Evolutionary conservation across 2,329 filamentous ascomycete genomes (phyloP), one percentile per base, ranked within the genome.

Genomic region (Cercospora berteroae): DNA sequence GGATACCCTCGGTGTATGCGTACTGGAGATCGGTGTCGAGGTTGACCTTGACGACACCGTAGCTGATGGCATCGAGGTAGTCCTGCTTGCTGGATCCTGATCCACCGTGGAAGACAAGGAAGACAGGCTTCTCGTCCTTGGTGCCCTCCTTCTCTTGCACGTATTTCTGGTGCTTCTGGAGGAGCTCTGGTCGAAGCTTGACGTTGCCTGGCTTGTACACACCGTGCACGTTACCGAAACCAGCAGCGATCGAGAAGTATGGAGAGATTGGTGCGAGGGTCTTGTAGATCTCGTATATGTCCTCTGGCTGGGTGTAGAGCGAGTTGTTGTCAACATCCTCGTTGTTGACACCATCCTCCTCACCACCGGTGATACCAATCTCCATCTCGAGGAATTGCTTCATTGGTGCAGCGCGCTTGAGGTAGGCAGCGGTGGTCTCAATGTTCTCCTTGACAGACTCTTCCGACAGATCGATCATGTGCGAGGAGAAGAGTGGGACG

Each of bases 341-440:
- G 86, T 98, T 98, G 90, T 97, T 96, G 81, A 98, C 94, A 83
- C 94, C 94, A 76, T 97, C 94, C 83, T 97, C 94, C 85, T 97
- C 94, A 83, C 94, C 93, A 85, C 94, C 94, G 69, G 95, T 98
- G 83, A 97, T 96, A 80, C 91, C 92, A 73, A 96, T 93, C 83
- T 93, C 90, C 94, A 98, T 99, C 88, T 99, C 95, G 74, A 99
- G 89, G 93, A 93, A 98, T 83, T 97, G 93, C 88, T 96, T 97
- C 92, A 97, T 93, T 76, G 94, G 93, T 60, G 93, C 93, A 79
- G 91, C 92, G 75, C 94, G 91, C 89, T 97, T 90, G 72, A 98
- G 88, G 87, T 99, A 97, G 81, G 90, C 88, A 79, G 91, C 92
- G 69, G 94, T 98, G 79, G 92, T 97, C 79, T 90, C 81, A 77